phyloP scores from a whole-genome alignment of 306 rosid genomes.

The Vigna mungo region DNA sequence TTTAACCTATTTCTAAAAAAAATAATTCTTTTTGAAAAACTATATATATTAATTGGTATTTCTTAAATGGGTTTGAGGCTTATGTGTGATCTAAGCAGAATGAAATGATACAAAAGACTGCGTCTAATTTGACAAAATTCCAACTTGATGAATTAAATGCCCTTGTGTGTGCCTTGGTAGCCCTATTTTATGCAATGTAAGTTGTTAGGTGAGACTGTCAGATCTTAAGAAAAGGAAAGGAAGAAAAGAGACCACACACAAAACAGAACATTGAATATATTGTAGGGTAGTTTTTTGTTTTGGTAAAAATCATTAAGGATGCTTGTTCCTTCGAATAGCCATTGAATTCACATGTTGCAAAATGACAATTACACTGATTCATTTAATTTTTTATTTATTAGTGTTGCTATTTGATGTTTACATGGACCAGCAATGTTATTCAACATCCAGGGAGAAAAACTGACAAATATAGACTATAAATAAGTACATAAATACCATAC shows the following conservation, averaged over 20 bases:
- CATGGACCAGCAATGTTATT: not conserved
- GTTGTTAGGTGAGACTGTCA: constrained; percentile 21
- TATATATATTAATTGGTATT: no score
- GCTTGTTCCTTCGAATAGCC: not conserved
- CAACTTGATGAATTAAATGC: constrained; percentile 39
- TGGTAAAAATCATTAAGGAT: not conserved
- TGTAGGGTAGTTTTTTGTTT: not conserved
- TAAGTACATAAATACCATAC: no score
- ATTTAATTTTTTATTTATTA: not conserved
- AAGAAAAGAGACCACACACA: not conserved
- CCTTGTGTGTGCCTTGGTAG: not conserved
- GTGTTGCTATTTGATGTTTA: not conserved
- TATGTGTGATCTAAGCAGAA: no score
- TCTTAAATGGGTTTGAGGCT: no score
- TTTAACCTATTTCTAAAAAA: no score
- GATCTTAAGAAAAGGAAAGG: not conserved
- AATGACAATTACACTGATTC: not conserved
- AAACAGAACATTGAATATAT: not conserved
- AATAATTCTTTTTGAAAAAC: no score
- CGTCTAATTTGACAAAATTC: not conserved
- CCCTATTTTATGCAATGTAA: not conserved
- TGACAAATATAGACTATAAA: not conserved
- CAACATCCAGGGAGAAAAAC: not conserved
- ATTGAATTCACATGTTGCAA: not conserved
- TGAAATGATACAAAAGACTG: no score